These are phyloP conservation scores for Ceriops tagal DNA, from an alignment of 345 rosid genomes.

Conservation along the genomic window DNA sequence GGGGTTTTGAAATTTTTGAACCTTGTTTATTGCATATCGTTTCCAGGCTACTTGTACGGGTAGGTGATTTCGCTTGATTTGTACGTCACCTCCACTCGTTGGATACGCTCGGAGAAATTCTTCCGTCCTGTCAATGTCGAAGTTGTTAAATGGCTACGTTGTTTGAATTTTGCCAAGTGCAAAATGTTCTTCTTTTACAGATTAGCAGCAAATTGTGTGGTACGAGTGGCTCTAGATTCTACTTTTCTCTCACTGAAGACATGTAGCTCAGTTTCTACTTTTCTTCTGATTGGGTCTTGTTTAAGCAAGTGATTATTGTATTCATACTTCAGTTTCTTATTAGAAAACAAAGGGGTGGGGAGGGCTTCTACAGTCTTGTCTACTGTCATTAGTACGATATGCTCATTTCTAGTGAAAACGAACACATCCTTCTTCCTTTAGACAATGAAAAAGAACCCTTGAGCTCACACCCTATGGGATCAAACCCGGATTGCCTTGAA, in stretches of 20 bases:
- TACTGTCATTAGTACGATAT: conserved; percentile 12
- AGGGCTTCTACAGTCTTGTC: conserved; percentile 11
- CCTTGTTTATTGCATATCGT: not conserved
- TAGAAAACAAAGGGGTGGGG: conserved; percentile 12
- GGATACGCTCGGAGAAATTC: not conserved
- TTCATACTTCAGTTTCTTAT: conserved; percentile 7
- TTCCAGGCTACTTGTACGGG: conserved; percentile 1
- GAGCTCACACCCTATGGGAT: conserved; percentile 31
- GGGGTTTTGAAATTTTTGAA: not conserved
- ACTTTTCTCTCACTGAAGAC: not conserved
- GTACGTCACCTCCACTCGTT: conserved; percentile 10
- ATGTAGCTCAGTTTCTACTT: not conserved
- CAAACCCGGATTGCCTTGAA: conserved; percentile 27
- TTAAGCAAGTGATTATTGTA: conserved; percentile 8
- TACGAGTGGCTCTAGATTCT: not conserved
- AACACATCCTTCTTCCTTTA: conserved; percentile 32
- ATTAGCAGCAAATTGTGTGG: not conserved
- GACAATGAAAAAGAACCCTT: conserved; percentile 25
- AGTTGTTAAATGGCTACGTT: not conserved
- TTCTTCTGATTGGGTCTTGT: conserved; percentile 7
- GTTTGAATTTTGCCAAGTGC: not conserved
- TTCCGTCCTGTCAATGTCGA: conserved; percentile 3
- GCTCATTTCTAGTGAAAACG: conserved; percentile 35
- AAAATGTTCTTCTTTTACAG: not conserved
- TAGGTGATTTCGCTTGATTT: conserved; percentile 18